A percentile compares a stretch with the other conserved stretches of the same genome.
phyloP scores from a whole-genome alignment of 1,284 basidiomycete genomes.

The Melanopsichium pennsylvanicum region DNA sequence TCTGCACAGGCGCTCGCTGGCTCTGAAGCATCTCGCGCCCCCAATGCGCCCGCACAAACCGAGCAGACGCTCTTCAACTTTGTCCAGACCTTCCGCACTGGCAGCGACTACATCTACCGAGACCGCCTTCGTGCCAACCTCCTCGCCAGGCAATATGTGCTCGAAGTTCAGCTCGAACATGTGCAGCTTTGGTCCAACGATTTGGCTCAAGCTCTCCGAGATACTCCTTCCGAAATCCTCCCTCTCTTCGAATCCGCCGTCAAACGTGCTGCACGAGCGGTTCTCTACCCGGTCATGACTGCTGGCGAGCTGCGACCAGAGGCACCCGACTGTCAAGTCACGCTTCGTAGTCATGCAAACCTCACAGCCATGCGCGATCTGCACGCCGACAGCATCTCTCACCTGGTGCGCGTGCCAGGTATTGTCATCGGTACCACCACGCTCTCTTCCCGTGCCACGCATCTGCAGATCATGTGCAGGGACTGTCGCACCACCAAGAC shows the following conservation, averaged over 20 bases:
- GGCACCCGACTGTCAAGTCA: conserved; percentile 83
- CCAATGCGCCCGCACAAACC: conserved; percentile 63
- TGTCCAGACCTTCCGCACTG: conserved; percentile 63
- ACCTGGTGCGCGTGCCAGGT: conserved; percentile 93
- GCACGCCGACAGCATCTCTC: conserved; percentile 88
- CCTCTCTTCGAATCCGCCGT: conserved; percentile 71
- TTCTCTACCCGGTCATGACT: conserved; percentile 60
- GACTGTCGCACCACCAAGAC: conserved; percentile 84
- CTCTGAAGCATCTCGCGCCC: conserved; percentile 54
- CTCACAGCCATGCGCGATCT: conserved; percentile 88
- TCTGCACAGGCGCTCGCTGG: conserved; percentile 60
- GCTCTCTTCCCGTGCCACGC: conserved; percentile 89
- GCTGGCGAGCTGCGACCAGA: conserved; percentile 53
- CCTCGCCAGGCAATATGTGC: conserved; percentile 85
- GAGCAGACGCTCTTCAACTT: conserved; percentile 64
- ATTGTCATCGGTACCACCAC: conserved; percentile 98
- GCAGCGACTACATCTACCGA: conserved; percentile 69
- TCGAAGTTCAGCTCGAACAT: conserved; percentile 92
- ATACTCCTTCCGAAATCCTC: conserved; percentile 85
- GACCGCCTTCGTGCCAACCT: conserved; percentile 90
- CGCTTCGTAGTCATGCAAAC: conserved; percentile 81
- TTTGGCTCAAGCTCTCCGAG: conserved; percentile 87
- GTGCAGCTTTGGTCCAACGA: conserved; percentile 91
- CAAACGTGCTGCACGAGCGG: conserved; percentile 59
- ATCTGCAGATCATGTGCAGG: conserved; percentile 90